Conservation (phyloP, 1,139 yeast species). For the Pichia sp. region DNA sequence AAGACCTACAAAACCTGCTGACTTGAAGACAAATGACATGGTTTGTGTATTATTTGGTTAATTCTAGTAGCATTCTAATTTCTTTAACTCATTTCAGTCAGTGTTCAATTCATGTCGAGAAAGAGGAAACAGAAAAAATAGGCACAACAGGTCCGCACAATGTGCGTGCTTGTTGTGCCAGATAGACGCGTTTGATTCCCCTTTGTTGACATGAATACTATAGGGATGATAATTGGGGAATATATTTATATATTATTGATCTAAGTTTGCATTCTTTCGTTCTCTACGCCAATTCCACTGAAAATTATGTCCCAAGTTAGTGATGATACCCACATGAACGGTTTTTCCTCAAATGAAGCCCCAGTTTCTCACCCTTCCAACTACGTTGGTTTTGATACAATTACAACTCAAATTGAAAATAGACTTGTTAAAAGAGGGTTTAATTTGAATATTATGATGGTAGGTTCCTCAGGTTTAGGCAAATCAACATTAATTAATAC, state of each 20-base stretch:
- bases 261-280: neutral
- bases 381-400: slow-evolving; percentile 94
- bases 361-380: slow-evolving; percentile 35
- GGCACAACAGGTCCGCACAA: neutral
- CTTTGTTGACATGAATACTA: neutral
- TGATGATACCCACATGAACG: neutral
- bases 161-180: neutral
- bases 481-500: slow-evolving; percentile 90
- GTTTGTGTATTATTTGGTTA: neutral
- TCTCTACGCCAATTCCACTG: neutral
- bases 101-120: neutral
- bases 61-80: neutral
- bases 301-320: neutral
- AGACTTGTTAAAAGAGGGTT: slow-evolving; percentile 88
- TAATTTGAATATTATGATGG: slow-evolving; percentile 90
- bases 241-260: too few relatives aligned
- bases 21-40: slow-evolving; percentile 13
- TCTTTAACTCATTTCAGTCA: neutral
- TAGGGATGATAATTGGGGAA: neutral
- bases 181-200: neutral
- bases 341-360: neutral
- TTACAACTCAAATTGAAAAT: slow-evolving; percentile 91
- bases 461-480: slow-evolving; percentile 92
- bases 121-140: neutral
- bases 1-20: slow-evolving; percentile 12